Evolutionary conservation across 805 yeast species (phyloP).

Genomic region (Yamadazyma philogaea): DNA sequence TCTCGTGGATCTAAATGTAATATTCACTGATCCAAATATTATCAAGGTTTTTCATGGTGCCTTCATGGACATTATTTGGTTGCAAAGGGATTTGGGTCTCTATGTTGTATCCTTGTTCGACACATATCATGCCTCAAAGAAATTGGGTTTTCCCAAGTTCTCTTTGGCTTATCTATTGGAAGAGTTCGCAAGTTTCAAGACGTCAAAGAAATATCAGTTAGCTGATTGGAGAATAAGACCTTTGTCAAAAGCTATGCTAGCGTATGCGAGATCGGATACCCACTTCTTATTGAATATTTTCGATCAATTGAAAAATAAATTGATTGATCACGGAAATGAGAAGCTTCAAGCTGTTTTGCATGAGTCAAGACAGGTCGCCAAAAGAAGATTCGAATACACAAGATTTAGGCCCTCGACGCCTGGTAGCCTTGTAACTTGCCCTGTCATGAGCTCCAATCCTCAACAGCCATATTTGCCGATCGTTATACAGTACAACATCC

Average conservation of each 20-base stretch:
- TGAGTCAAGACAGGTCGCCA: constrained; percentile 77
- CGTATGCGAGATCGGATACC: constrained; percentile 93
- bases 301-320: constrained; percentile 64
- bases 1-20: constrained; percentile 59
- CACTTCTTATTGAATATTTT: constrained; percentile 83
- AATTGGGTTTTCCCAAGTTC: constrained; percentile 74
- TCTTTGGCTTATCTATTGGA: constrained; percentile 84
- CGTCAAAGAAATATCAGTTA: constrained; percentile 90
- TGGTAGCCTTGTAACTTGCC: constrained; percentile 40
- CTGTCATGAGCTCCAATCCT: constrained; percentile 44
- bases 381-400: constrained; percentile 76
- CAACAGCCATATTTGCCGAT: constrained; percentile 66
- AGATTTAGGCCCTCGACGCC: constrained; percentile 50
- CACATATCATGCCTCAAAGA: constrained; percentile 84
- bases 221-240: constrained; percentile 98
- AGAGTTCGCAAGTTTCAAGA: constrained; percentile 72
- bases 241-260: constrained; percentile 64
- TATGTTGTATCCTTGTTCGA: constrained; percentile 89
- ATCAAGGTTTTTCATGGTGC: constrained; percentile 96
- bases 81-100: constrained; percentile 91
- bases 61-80: constrained; percentile 93
- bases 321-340: constrained; percentile 40
- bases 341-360: constrained; percentile 58
- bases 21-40: constrained; percentile 78
- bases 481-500: constrained; percentile 63